Conservation (phyloP, 1,139 yeast genomes). For the Hemisphaericaspora subhashii region DNA sequence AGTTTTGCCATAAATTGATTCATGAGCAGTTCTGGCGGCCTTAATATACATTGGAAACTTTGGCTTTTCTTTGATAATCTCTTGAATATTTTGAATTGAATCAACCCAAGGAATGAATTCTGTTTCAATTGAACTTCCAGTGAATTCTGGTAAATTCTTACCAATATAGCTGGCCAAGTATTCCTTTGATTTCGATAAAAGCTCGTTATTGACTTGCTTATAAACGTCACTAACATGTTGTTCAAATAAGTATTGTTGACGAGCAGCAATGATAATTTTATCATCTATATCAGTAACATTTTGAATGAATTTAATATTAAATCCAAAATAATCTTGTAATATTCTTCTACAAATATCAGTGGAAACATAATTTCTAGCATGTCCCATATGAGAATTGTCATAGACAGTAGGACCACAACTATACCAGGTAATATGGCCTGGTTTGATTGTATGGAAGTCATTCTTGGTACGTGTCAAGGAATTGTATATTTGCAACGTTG, state of each 20-base stretch:
- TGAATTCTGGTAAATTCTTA: conserved; percentile 55
- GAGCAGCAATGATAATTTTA: conserved; percentile 90
- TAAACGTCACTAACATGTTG: conserved; percentile 43
- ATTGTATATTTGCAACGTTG: conserved; percentile 54
- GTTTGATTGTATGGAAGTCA: conserved; percentile 64
- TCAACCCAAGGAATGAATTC: conserved; percentile 54
- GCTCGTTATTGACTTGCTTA: conserved; percentile 32
- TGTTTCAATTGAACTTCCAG: conserved; percentile 22
- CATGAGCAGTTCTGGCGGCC: conserved; percentile 59
- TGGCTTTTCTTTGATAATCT: conserved; percentile 58
- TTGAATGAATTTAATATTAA: conserved; percentile 82
- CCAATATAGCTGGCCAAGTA: conserved; percentile 52
- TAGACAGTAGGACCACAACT: conserved; percentile 99
- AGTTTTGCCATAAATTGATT: conserved; percentile 34
- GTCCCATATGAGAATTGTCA: conserved; percentile 98
- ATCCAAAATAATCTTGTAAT: conserved; percentile 86
- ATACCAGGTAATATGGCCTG: conserved; percentile 83
- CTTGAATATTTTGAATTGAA: conserved; percentile 44
- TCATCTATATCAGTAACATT: conserved; percentile 98
- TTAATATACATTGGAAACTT: conserved; percentile 83
- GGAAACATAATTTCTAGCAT: conserved; percentile 94
- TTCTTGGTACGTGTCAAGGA: conserved; percentile 81
- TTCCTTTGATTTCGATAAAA: conserved; percentile 37
- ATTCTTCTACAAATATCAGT: conserved; percentile 91
- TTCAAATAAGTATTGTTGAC: conserved; percentile 82